Conservation (phyloP, 1,139 yeast species). For the Saccharomyces pastorianus region DNA sequence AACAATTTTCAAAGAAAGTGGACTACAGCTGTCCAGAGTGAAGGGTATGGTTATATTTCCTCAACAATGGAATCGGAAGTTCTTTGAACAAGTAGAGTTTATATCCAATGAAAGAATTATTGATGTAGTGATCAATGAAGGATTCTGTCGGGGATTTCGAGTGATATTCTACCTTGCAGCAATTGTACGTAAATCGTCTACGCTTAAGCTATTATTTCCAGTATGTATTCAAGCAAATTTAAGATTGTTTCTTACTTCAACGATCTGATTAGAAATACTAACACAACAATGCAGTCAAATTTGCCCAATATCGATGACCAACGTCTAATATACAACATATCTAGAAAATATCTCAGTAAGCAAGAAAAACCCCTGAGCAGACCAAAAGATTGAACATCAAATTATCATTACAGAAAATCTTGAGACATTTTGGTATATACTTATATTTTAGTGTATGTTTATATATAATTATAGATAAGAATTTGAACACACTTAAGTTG, state of each 20-base stretch:
- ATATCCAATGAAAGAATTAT: constrained; percentile 47
- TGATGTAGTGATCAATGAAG: constrained; percentile 61
- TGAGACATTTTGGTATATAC: not conserved
- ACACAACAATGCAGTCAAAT: not conserved
- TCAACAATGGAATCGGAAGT: constrained; percentile 4
- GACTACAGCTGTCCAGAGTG: constrained; percentile 26
- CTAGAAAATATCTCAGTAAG: not conserved
- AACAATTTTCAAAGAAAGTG: constrained; percentile 26
- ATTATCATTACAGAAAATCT: not conserved
- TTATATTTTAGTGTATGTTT: constrained; percentile 1
- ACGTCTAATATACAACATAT: constrained; percentile 4
- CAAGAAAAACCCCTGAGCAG: not conserved
- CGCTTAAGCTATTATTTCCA: constrained; percentile 34
- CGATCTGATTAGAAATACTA: not conserved
- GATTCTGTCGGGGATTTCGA: constrained; percentile 48
- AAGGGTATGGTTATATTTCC: constrained; percentile 24
- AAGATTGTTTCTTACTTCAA: not conserved
- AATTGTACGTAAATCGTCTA: constrained; percentile 34
- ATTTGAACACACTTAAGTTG: constrained; percentile 1
- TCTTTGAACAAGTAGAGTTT: constrained; percentile 31
- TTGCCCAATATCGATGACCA: constrained; percentile 6
- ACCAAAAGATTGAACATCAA: not conserved
- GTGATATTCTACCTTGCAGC: constrained; percentile 56
- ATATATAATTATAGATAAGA: constrained; percentile 10
- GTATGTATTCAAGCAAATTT: constrained; percentile 17